Conservation (phyloP, 78 protist genomes). For the Dictyostelium firmibasis region DNA sequence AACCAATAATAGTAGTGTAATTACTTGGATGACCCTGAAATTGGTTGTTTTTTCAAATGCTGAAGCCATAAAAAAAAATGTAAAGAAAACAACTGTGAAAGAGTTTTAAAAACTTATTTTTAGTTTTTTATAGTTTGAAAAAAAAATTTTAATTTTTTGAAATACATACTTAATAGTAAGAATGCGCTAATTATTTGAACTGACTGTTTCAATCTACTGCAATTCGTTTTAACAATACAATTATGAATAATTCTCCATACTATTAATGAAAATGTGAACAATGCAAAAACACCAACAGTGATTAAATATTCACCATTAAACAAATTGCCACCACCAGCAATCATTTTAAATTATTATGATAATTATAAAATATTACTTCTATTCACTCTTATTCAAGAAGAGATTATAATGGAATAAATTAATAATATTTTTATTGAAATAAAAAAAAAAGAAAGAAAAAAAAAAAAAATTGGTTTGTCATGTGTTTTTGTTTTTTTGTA, state of each 20-base stretch:
- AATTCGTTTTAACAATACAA: background rate
- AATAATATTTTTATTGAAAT: too few species aligned
- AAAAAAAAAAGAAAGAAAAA: too few species aligned
- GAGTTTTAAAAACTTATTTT: background rate
- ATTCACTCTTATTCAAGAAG: too few species aligned
- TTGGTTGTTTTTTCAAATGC: background rate
- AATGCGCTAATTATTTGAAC: background rate
- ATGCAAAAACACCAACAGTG: background rate
- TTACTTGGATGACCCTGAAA: background rate
- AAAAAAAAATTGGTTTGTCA: too few species aligned
- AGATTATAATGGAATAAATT: too few species aligned
- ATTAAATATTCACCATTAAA: background rate
- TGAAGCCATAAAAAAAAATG: background rate
- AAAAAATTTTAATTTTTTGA: too few species aligned
- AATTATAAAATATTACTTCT: too few species aligned
- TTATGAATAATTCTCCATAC: background rate
- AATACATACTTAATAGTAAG: background rate
- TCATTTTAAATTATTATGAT: background rate
- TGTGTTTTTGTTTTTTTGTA: too few species aligned
- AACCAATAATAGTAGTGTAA: background rate
- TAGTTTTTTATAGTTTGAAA: too few species aligned
- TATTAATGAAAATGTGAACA: background rate
- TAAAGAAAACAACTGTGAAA: background rate
- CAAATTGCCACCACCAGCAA: background rate
- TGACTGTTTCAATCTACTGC: background rate